Evolutionary conservation across 257 asterid species (phyloP).

Genomic region (Scutellaria baicalensis): DNA sequence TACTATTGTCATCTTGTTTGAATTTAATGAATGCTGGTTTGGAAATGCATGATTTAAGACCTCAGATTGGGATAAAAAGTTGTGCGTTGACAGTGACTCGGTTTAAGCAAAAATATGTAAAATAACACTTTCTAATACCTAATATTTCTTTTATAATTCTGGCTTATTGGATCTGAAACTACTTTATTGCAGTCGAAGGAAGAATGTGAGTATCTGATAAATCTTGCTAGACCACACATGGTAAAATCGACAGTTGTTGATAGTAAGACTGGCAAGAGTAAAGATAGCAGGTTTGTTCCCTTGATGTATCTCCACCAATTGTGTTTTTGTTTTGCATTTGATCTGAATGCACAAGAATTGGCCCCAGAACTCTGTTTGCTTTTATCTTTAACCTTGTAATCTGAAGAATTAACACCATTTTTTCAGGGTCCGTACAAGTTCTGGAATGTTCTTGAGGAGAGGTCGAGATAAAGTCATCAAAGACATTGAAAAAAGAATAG

Average conservation of each 20-base stretch:
- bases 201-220: constrained; percentile 82
- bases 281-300: constrained; percentile 70
- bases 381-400: neutral
- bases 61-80: neutral
- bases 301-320: neutral
- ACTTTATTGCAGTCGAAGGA: constrained; percentile 58
- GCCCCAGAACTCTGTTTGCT: neutral
- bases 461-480: constrained; percentile 65
- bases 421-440: constrained; percentile 87
- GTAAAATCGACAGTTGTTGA: constrained; percentile 76
- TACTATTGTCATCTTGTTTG: neutral
- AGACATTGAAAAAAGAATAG: constrained; percentile 71
- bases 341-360: neutral
- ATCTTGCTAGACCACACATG: constrained; percentile 76
- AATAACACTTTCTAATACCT: neutral
- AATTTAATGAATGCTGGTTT: neutral
- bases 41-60: neutral
- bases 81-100: neutral
- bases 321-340: neutral
- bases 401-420: constrained; percentile 11
- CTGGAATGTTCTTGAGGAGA: constrained; percentile 73
- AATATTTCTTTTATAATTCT: neutral
- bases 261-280: constrained; percentile 80
- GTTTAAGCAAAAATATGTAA: neutral
- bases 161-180: constrained; percentile 1